Evolutionary conservation across 2,329 filamentous ascomycete species (phyloP).

Genomic region (Anthostomella pinea): DNA sequence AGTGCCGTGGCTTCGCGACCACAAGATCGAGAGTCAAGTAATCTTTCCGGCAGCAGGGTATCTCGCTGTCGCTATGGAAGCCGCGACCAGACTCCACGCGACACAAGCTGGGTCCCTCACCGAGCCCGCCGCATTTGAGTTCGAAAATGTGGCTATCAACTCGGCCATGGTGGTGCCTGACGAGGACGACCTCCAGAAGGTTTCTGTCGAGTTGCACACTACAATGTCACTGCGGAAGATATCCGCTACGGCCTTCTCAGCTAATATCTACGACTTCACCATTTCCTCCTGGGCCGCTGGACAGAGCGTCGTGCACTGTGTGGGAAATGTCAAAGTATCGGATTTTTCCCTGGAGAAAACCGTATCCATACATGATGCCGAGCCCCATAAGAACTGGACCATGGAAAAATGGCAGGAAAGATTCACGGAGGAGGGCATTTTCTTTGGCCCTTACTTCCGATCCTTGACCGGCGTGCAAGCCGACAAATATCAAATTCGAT

Average conservation of each 20-base stretch:
- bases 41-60: constrained; percentile 21
- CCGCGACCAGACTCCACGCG: constrained; percentile 2
- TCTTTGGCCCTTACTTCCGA: no score
- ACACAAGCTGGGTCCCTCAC: no score
- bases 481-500: no score
- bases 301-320: constrained; percentile 10
- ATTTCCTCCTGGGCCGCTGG: constrained; percentile 16
- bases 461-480: no score
- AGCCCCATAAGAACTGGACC: background rate
- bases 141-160: constrained; percentile 7
- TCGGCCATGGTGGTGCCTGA: constrained; percentile 1
- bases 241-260: constrained; percentile 7
- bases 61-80: constrained; percentile 18
- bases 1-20: constrained; percentile 20
- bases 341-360: background rate
- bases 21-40: constrained; percentile 15
- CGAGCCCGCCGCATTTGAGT: constrained; percentile 5
- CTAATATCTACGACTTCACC: constrained; percentile 16
- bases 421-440: constrained; percentile 9
- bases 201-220: constrained; percentile 19
- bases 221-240: constrained; percentile 9
- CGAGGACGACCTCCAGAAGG: no score
- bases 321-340: constrained; percentile 9
- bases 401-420: constrained; percentile 12
- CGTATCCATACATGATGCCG: background rate